phyloP scores from a whole-genome alignment of 2,329 filamentous ascomycete species.

The Stachybotrys chartarum region DNA sequence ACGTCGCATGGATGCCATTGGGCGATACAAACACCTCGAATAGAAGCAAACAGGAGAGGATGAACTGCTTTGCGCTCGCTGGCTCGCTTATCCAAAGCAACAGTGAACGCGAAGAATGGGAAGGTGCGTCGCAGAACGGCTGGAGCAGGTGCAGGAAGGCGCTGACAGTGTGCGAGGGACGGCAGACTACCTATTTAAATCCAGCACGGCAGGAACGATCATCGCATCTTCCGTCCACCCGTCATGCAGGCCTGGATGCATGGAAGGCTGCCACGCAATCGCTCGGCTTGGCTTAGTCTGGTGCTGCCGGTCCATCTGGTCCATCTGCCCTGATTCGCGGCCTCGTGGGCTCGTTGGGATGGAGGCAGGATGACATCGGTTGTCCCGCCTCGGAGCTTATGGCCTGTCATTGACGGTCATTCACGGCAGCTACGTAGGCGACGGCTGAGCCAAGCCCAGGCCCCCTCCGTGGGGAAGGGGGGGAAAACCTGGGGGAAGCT shows the following conservation, averaged over 20 bases:
- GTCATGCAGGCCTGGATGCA: too few species aligned
- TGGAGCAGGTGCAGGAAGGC: neutral
- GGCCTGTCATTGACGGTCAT: neutral
- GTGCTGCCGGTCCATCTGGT: neutral
- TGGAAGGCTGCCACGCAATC: neutral
- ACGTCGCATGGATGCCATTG: constrained; percentile 17
- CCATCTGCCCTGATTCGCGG: neutral
- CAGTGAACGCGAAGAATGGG: neutral
- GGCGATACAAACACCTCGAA: neutral
- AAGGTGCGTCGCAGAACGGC: neutral
- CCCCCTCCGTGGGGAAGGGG: neutral
- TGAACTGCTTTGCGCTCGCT: too few species aligned
- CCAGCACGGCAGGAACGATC: too few species aligned
- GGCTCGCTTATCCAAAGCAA: neutral
- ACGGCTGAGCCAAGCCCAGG: neutral
- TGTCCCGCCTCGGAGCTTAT: neutral
- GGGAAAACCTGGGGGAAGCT: neutral
- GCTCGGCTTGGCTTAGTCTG: neutral
- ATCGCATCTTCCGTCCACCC: too few species aligned
- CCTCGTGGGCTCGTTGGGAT: neutral
- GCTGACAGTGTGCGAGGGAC: neutral
- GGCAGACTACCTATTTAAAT: too few species aligned
- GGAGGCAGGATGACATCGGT: neutral
- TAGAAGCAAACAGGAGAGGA: neutral
- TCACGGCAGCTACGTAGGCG: neutral